Evolutionary conservation across 2,329 filamentous ascomycete species (phyloP).

Genomic region (Fusarium sp.): DNA sequence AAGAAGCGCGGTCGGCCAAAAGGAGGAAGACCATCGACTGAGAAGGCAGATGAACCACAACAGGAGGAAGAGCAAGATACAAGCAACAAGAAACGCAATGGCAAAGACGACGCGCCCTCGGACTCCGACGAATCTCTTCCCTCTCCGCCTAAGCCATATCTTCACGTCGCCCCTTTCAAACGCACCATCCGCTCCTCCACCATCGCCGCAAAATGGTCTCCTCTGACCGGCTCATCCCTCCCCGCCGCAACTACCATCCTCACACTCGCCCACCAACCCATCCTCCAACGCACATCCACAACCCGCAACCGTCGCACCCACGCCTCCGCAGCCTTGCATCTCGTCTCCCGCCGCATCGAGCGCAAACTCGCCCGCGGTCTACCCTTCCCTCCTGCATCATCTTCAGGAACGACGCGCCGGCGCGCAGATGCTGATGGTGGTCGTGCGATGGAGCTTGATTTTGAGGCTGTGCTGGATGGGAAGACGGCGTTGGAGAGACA

Average conservation of each 20-base stretch:
- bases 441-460: slow-evolving; percentile 74
- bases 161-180: slow-evolving; percentile 66
- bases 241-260: slow-evolving; percentile 70
- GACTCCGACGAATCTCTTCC: slow-evolving; percentile 41
- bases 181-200: slow-evolving; percentile 72
- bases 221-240: slow-evolving; percentile 69
- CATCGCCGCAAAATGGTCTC: slow-evolving; percentile 79
- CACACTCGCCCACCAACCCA: slow-evolving; percentile 71
- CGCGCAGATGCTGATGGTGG: slow-evolving; percentile 56
- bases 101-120: slow-evolving; percentile 37
- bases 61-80: slow-evolving; percentile 10
- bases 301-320: slow-evolving; percentile 65
- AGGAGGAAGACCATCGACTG: slow-evolving; percentile 15
- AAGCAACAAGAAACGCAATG: slow-evolving; percentile 33
- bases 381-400: slow-evolving; percentile 74
- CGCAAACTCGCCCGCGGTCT: slow-evolving; percentile 72
- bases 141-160: slow-evolving; percentile 59
- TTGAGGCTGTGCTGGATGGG: slow-evolving; percentile 75
- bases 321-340: slow-evolving; percentile 69
- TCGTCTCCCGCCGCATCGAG: slow-evolving; percentile 69
- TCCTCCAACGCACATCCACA: slow-evolving; percentile 70
- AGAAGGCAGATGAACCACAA: slow-evolving; percentile 1
- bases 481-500: slow-evolving; percentile 69
- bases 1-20: slow-evolving; percentile 38
- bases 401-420: slow-evolving; percentile 39